These are phyloP conservation scores for Lentinula raphanica DNA, from an alignment of 768 basidiomycete genomes.

Conservation along the genomic window DNA sequence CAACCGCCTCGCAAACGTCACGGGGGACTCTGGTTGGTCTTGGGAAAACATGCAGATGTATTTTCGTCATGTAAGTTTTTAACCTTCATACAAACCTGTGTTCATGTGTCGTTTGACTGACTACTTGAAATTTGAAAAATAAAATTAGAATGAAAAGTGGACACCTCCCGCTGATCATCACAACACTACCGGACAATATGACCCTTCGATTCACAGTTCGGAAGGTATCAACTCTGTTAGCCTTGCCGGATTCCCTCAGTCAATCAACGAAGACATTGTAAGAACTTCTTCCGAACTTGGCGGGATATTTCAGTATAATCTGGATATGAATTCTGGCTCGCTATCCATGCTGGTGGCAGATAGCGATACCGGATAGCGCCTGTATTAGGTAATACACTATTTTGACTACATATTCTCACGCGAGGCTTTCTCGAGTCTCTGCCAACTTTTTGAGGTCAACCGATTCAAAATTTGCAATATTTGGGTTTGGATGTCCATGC, in stretches of 20 bases:
- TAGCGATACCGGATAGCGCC: too few relatives aligned
- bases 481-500: too few relatives aligned
- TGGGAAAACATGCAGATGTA: constrained; percentile 14
- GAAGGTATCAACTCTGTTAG: constrained; percentile 24
- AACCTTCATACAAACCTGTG: background rate
- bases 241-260: constrained; percentile 16
- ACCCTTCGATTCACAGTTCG: constrained; percentile 25
- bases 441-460: too few relatives aligned
- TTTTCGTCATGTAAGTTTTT: constrained; percentile 11
- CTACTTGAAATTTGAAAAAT: background rate
- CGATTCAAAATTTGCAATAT: too few relatives aligned
- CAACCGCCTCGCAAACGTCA: constrained; percentile 11
- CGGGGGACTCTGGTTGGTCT: constrained; percentile 17
- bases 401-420: too few relatives aligned
- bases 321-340: constrained; percentile 40
- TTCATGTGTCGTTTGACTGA: constrained; percentile 1
- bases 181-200: constrained; percentile 21
- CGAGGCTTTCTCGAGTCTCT: too few relatives aligned
- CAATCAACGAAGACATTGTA: constrained; percentile 29
- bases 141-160: constrained; percentile 7
- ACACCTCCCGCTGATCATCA: constrained; percentile 13
- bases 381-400: too few relatives aligned
- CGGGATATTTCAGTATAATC: constrained; percentile 33
- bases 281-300: constrained; percentile 27
- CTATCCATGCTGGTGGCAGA: too few relatives aligned